phyloP scores from a whole-genome alignment of 2,329 filamentous ascomycete species.

The Alternaria panax region DNA sequence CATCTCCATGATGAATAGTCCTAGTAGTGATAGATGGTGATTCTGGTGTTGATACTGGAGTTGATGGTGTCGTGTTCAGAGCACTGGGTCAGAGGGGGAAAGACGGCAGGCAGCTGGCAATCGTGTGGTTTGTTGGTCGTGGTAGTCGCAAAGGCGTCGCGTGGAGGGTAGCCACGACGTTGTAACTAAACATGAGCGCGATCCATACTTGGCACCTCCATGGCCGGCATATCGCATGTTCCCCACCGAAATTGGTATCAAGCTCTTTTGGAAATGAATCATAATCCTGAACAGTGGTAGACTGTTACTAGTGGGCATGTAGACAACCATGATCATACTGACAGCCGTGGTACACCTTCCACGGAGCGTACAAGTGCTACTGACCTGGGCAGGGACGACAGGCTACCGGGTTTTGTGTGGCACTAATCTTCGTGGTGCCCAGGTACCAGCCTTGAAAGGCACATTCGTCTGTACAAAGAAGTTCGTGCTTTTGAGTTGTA shows the following conservation, averaged over 20 bases:
- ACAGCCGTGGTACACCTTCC: not conserved
- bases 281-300: not conserved
- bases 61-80: slow-evolving; percentile 8
- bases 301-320: not conserved
- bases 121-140: not conserved
- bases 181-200: not conserved
- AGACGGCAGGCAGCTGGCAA: not conserved
- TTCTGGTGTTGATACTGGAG: not conserved
- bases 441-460: not conserved
- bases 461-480: not conserved
- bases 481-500: not conserved
- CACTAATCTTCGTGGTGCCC: not conserved
- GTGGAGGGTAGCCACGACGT: not conserved
- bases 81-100: not conserved
- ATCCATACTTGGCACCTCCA: not conserved
- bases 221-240: not conserved
- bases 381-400: not conserved
- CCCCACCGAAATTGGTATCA: not conserved
- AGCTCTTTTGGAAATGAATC: not conserved
- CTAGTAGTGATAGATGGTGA: slow-evolving; percentile 20
- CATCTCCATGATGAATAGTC: slow-evolving; percentile 9
- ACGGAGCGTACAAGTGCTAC: slow-evolving; percentile 1
- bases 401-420: not conserved
- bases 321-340: not conserved
- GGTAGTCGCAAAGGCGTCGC: not conserved